These are phyloP conservation scores for Lepidopterella palustris DNA, from an alignment of 495 filamentous ascomycete species.

Conservation along the genomic window DNA sequence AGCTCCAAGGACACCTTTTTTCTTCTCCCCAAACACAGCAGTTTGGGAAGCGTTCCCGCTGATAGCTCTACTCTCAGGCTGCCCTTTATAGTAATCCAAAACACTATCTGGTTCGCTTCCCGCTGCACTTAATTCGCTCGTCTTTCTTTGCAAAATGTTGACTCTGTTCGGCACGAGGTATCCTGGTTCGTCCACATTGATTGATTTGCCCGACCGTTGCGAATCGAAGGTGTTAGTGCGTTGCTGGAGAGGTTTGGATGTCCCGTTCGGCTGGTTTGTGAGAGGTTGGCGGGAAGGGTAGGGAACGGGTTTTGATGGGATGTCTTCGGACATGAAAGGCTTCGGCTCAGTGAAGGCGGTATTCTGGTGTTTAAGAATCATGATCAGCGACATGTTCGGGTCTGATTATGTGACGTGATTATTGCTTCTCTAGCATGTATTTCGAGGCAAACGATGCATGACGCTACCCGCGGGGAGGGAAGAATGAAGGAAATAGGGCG, in stretches of 20 bases:
- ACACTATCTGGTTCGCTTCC: conserved; percentile 53
- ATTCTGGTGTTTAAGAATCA: conserved; percentile 5
- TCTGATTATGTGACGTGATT: background rate
- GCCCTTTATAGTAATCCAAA: conserved; percentile 48
- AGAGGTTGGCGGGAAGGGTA: conserved; percentile 25
- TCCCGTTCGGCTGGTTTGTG: conserved; percentile 23
- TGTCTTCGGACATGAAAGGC: conserved; percentile 29
- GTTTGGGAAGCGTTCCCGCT: conserved; percentile 15
- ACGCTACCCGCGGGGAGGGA: background rate
- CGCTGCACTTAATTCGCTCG: conserved; percentile 47
- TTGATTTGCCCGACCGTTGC: conserved; percentile 14
- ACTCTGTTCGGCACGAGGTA: conserved; percentile 19
- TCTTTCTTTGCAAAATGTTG: conserved; percentile 35
- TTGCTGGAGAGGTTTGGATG: conserved; percentile 9
- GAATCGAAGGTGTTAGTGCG: conserved; percentile 16
- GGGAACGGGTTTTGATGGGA: conserved; percentile 10
- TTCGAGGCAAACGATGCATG: background rate
- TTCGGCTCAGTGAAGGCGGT: conserved; percentile 12
- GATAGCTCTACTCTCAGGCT: conserved; percentile 34
- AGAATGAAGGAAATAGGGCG: conserved; percentile 4
- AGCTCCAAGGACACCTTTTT: conserved; percentile 2
- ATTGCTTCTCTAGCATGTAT: background rate
- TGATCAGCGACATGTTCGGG: conserved; percentile 1
- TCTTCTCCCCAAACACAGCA: conserved; percentile 39
- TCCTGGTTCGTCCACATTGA: conserved; percentile 21